Evolutionary conservation across 805 yeast genomes (phyloP).

Genomic region (Candida xiaguanensis): DNA sequence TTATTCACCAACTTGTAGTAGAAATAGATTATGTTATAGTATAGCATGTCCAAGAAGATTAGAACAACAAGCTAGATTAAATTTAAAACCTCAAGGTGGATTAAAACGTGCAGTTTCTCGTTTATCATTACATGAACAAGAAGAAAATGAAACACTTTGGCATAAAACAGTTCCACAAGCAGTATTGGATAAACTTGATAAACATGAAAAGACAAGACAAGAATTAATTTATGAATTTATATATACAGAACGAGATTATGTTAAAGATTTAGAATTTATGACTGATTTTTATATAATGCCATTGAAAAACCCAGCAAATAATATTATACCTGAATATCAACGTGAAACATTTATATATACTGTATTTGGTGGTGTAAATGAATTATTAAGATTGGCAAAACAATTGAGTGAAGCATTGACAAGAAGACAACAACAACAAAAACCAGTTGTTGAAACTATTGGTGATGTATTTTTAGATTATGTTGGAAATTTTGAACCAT

Average conservation of each 20-base stretch:
- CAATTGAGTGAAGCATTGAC: slow-evolving; percentile 86
- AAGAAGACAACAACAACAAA: slow-evolving; percentile 73
- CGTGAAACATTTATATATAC: slow-evolving; percentile 88
- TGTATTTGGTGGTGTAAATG: slow-evolving; percentile 87
- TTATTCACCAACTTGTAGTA: slow-evolving; percentile 93
- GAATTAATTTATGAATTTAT: slow-evolving; percentile 93
- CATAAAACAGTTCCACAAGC: slow-evolving; percentile 84
- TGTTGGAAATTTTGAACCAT: slow-evolving; percentile 87
- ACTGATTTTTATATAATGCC: slow-evolving; percentile 95
- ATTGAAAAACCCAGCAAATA: slow-evolving; percentile 64
- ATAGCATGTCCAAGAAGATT: slow-evolving; percentile 94
- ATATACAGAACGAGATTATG: slow-evolving; percentile 91
- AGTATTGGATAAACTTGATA: slow-evolving; percentile 72
- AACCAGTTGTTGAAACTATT: slow-evolving; percentile 78
- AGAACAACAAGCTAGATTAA: slow-evolving; percentile 91
- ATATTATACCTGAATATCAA: slow-evolving; percentile 82
- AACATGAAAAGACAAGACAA: slow-evolving; percentile 85
- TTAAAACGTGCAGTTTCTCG: slow-evolving; percentile 71
- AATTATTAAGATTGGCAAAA: slow-evolving; percentile 78
- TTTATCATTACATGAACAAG: slow-evolving; percentile 61
- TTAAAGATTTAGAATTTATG: slow-evolving; percentile 87
- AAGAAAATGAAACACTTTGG: slow-evolving; percentile 86
- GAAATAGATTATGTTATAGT: slow-evolving; percentile 84
- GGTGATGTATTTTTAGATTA: slow-evolving; percentile 86
- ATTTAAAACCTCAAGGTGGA: slow-evolving; percentile 85